Evolutionary conservation across 768 basidiomycete genomes (phyloP), one percentile per base, ranked within the genome.

Genomic region (Chalciporus piperatus): DNA sequence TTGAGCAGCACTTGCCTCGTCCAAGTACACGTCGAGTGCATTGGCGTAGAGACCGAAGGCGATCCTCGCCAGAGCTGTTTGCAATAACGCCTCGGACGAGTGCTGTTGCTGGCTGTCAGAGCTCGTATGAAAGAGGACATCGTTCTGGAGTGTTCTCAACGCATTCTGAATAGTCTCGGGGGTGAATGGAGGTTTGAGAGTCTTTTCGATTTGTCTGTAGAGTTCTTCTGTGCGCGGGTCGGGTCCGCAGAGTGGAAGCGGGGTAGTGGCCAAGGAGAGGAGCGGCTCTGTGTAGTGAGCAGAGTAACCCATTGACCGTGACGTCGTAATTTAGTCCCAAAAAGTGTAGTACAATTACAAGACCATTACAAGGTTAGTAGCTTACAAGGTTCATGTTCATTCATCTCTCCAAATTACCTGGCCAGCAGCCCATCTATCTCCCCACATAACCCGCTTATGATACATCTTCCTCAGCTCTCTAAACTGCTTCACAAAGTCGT

Each of bases 361-460:
- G 35, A 22, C 22, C 22, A 22, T 22, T 4, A 22, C 22, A 22
- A 22, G 22, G 22, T 4, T 22, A 22, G n/a, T n/a, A n/a, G n/a
- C n/a, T n/a, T n/a, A n/a, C n/a, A n/a, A n/a, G n/a, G n/a, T n/a
- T n/a, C n/a, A n/a, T n/a, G n/a, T n/a, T n/a, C 37, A 65, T 20
- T 86, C 79, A 45, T 92, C 89, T 57, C 84, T 76, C 93, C 94
- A 97, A 25, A 79, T 76, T 7, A 98, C 92, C 59, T 92, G 85
- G 2, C 90, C 91, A 30, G 80, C 77, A 1, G 83, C 75, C 92
- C 95, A 98, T 59, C 86, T 76, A 64, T 93, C 89, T 16, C 84
- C 82, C 89, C 92, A 97, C 65, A 96, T 85, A 2, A 84, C 85
- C 16, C 95, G 78, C 70, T 96, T 97, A 68, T 98, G 95, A 69